Evolutionary conservation across 768 basidiomycete genomes (phyloP), one percentile per base, ranked within the genome.

Genomic region (Kwoniella europaea): DNA sequence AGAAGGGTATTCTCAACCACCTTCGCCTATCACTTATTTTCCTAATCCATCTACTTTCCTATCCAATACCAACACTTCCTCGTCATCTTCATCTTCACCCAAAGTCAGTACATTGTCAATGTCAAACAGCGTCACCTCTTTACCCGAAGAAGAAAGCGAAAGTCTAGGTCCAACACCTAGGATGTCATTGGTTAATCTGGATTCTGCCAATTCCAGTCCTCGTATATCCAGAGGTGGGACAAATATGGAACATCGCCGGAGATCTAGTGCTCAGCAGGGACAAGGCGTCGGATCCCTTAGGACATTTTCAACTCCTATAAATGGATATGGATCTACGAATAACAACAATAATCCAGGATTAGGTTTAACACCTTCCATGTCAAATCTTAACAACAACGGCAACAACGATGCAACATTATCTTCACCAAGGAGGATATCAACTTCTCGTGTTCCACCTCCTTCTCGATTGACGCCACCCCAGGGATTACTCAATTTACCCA

Each of bases 341-440:
- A 24, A 52, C 16, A 24, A 52, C 16, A 67, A 27, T 22, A 58
- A 67, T 41, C 44, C 56, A 7, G 72, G 67, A 16, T 50, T 74
- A 10, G 69, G 68, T 15, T 52, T 74, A 22, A 62, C 63, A 10
- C 69, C 69, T 16, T 41, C 54, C 16, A 12, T 57, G 2, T 66
- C 65, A 50, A 46, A 16, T 44, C 41, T 44, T 6, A 53, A 35
- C 65, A 61, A 13, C 67, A 64, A 59, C 43, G 55, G 20, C 60
- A 65, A 59, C 24, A 68, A 73, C 18, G 69, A 71, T 53, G 76
- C 76, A 16, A 56, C 60, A n/a, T 54, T 79, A 27, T 62, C 74
- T 15, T 79, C 78, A 22, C 78, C 78, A 22, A 54, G 78, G 35
- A 58, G 78, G 20, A 79, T 79, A 68, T 79, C 78, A 6, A 76